These are phyloP conservation scores for Neonectria faginata DNA, from an alignment of 2,329 filamentous ascomycete species.

Conservation along the genomic window DNA sequence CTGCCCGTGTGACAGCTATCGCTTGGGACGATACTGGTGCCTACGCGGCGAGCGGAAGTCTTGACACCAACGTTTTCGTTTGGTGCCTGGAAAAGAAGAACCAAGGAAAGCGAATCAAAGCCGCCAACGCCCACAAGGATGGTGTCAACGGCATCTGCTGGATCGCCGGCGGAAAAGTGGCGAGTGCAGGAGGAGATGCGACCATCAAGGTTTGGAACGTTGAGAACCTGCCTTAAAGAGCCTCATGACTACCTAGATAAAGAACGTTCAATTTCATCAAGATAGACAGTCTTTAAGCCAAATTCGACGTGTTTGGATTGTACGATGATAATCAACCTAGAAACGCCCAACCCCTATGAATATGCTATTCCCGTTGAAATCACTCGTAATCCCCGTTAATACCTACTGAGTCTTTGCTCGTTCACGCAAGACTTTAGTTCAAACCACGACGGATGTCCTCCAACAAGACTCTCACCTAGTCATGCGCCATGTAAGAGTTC, in stretches of 20 bases:
- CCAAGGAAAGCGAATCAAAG: conserved; percentile 86
- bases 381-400: background rate
- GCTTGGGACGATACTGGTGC: conserved; percentile 83
- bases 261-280: conserved; percentile 22
- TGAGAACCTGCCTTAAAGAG: conserved; percentile 50
- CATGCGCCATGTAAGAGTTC: conserved; percentile 53
- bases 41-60: conserved; percentile 83
- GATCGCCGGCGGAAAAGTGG: conserved; percentile 76
- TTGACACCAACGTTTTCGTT: conserved; percentile 93
- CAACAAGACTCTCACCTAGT: conserved; percentile 48
- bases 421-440: background rate
- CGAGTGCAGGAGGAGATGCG: conserved; percentile 87
- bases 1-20: conserved; percentile 67
- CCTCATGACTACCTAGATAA: conserved; percentile 10
- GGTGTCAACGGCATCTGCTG: conserved; percentile 90
- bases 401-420: background rate
- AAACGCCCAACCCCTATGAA: conserved; percentile 10
- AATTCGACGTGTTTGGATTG: conserved; percentile 24
- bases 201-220: conserved; percentile 86
- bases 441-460: conserved; percentile 12
- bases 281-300: conserved; percentile 20
- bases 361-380: background rate
- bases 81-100: conserved; percentile 86
- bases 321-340: background rate
- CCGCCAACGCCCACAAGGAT: conserved; percentile 92